Evolutionary conservation across 2,329 filamentous ascomycete species (phyloP), one percentile per base, ranked within the genome.

Genomic region (Herpomyces periplanetae): DNA sequence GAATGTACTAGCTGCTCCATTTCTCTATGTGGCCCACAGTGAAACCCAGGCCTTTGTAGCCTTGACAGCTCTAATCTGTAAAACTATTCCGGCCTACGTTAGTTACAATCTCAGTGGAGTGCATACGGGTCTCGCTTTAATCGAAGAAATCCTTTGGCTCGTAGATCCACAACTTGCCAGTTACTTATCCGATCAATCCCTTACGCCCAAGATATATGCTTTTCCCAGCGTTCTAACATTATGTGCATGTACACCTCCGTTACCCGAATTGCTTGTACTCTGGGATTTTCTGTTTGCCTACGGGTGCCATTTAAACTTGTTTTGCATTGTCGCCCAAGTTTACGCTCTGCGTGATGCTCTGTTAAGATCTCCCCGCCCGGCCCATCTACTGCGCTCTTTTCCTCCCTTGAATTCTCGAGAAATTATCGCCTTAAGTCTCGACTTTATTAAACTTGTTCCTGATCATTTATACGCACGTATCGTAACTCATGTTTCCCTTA

Each of bases 241-340:
- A 19, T 88, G 71, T 33, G 80, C 80, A 11, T 91, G 80, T 37
- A 96, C 80, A 8, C 80, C 80, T 8, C 80, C 80, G 2, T 40
- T 96, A 21, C 75, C 75, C 0, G 75, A 96, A 39, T 80, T 96
- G 0, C 40, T 96, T 21, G 55, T 65, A 25, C 49, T 96, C 2
- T 96, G 80, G 80, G 80, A 96, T 36, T 96, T 96, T 30, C 41
- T 96, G 10, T 85, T 96, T 32, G 75, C 80, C 0, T 96, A 88
- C 29, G 80, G 80, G 0, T 60, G 71, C 13, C 80, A 96, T 36
- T 39, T 96, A 24, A 96, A 96, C 32, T 68, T 96, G 21, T 42
- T 96, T 10, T 91, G 80, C 35, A 88, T 96, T 26, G 80, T 91
- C 8, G 75, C 75, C 7, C 80, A 96, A 40, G 45, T 96, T 20